These are phyloP conservation scores for Macrolepiota albuminosa DNA, from an alignment of 768 basidiomycete genomes.

Conservation along the genomic window DNA sequence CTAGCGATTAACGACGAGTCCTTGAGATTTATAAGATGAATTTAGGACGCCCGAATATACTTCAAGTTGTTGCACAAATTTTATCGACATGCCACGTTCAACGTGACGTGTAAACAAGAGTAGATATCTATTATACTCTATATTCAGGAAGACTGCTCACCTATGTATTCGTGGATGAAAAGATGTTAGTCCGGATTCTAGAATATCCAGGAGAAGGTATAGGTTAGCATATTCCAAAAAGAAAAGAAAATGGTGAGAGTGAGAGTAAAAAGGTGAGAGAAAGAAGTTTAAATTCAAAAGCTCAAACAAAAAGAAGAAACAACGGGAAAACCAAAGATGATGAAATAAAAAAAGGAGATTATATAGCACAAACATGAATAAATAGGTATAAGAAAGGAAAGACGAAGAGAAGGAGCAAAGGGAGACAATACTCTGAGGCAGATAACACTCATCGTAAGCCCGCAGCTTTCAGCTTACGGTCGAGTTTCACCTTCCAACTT, in stretches of 20 bases:
- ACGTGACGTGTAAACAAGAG: not conserved
- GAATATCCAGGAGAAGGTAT: not conserved
- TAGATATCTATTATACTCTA: not conserved
- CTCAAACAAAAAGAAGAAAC: slow-evolving; percentile 1
- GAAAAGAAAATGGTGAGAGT: not conserved
- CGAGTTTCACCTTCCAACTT: slow-evolving; percentile 58
- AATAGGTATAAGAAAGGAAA: not conserved
- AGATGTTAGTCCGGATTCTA: not conserved
- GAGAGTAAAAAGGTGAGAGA: not conserved
- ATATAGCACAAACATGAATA: slow-evolving; percentile 6
- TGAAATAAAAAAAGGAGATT: not conserved
- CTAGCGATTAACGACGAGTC: not conserved
- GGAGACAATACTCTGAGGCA: slow-evolving; percentile 8
- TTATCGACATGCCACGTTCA: not conserved
- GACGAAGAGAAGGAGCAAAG: not conserved
- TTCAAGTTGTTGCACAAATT: not conserved
- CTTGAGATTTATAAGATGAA: not conserved
- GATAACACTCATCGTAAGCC: slow-evolving; percentile 26
- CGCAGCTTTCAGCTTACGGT: slow-evolving; percentile 40
- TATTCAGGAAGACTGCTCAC: not conserved
- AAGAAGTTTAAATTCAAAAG: not conserved
- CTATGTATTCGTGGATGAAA: not conserved
- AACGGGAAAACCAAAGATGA: not conserved
- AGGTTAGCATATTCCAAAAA: not conserved
- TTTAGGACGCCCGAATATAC: not conserved